Percentiles rank a stretch among this genome's conserved stretches.
Conservation (phyloP, 164 flowering plant species). For the Akebia trifoliata region DNA sequence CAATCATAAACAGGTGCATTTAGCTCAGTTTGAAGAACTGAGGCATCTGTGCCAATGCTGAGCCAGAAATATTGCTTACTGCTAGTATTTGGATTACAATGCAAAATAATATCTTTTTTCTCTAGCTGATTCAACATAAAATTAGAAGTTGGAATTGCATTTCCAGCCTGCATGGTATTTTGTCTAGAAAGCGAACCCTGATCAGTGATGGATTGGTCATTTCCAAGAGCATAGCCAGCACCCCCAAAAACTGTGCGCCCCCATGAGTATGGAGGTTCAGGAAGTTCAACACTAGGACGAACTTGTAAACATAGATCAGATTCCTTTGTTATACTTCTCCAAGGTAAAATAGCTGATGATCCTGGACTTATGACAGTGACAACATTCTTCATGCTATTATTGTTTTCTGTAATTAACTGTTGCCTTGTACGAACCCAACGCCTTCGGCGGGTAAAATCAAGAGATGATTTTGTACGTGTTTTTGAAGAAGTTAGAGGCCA, state of each 20-base stretch:
- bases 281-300: slow-evolving; percentile 58
- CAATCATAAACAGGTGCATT: slow-evolving; percentile 96
- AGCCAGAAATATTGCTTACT: slow-evolving; percentile 64
- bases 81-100: slow-evolving; percentile 39
- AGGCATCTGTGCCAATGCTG: slow-evolving; percentile 82
- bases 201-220: slow-evolving; percentile 48
- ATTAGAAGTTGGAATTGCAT: slow-evolving; percentile 26
- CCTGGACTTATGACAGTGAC: slow-evolving; percentile 52
- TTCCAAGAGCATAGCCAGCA: slow-evolving; percentile 36
- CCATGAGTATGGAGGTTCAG: slow-evolving; percentile 59
- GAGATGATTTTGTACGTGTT: slow-evolving; percentile 40
- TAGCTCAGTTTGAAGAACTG: slow-evolving; percentile 79
- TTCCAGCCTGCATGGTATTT: slow-evolving; percentile 38
- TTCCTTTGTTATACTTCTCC: slow-evolving; percentile 57
- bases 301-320: slow-evolving; percentile 66
- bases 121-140: slow-evolving; percentile 74
- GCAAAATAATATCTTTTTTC: slow-evolving; percentile 79
- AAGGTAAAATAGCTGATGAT: slow-evolving; percentile 70
- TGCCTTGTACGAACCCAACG: slow-evolving; percentile 69
- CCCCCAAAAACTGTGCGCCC: slow-evolving; percentile 47
- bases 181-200: slow-evolving; percentile 48
- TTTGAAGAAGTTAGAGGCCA: slow-evolving; percentile 65
- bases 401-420: slow-evolving; percentile 20
- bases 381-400: slow-evolving; percentile 18
- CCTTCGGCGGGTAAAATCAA: slow-evolving; percentile 59